A percentile compares a stretch with the other conserved stretches of the same genome.
Conservation (phyloP, 306 rosid genomes). For the Vicia sativa region DNA sequence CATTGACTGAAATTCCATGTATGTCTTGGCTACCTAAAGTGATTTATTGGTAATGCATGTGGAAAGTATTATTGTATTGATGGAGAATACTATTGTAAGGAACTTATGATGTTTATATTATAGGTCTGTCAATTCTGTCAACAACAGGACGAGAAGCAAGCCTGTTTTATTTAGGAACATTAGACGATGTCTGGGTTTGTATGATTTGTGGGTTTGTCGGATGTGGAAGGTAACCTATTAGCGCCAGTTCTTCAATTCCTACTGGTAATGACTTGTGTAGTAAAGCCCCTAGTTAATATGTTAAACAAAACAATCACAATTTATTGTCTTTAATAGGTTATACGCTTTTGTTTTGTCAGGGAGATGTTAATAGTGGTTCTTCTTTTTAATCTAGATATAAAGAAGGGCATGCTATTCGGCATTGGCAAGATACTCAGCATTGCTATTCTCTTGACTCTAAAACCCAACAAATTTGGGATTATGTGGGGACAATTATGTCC, state of each 20-base stretch:
- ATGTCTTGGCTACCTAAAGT: not conserved
- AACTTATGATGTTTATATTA: conserved; percentile 39
- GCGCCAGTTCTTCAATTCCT: conserved; percentile 33
- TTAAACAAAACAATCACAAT: conserved; percentile 15
- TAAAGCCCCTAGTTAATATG: conserved; percentile 10
- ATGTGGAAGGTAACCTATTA: conserved; percentile 81
- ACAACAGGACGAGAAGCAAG: conserved; percentile 78
- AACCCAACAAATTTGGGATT: conserved; percentile 97
- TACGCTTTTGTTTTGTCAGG: conserved; percentile 7
- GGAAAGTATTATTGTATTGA: conserved; percentile 34
- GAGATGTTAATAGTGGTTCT: conserved; percentile 14
- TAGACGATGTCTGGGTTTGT: conserved; percentile 84
- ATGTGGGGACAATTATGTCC: conserved; percentile 83
- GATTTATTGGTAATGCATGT: too few relatives aligned
- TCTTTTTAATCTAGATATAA: conserved; percentile 61
- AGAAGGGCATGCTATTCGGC: conserved; percentile 93
- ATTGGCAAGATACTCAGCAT: conserved; percentile 81
- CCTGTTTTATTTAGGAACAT: conserved; percentile 82
- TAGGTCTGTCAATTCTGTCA: conserved; percentile 92
- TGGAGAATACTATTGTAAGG: conserved; percentile 35
- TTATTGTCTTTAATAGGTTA: conserved; percentile 1
- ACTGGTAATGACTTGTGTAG: conserved; percentile 29
- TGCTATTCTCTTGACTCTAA: conserved; percentile 91
- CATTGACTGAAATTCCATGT: conserved; percentile 20
- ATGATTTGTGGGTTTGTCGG: conserved; percentile 92